These are phyloP conservation scores for Rhododendron ovatum DNA, from an alignment of 148 eudicot species.

Conservation along the genomic window DNA sequence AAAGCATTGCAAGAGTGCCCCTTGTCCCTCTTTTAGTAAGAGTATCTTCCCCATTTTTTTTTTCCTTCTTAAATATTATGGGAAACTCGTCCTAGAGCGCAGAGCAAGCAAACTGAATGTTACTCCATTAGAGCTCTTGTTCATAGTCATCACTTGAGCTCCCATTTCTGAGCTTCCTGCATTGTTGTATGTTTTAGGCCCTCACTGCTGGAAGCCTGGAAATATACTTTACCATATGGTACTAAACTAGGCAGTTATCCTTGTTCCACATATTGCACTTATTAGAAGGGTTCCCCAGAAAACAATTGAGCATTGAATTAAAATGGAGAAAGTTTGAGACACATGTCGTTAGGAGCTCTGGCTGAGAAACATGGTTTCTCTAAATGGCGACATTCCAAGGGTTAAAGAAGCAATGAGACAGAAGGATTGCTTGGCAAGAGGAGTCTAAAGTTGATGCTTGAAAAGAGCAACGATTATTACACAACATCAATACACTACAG, in stretches of 20 bases:
- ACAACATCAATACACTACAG: neutral
- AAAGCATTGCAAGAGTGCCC: conserved; percentile 1
- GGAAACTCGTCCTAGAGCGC: neutral
- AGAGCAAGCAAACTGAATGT: neutral
- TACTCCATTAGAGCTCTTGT: neutral
- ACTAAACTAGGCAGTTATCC: neutral
- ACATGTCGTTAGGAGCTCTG: neutral
- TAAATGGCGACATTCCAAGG: neutral
- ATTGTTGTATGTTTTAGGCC: neutral
- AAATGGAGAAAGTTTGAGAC: neutral
- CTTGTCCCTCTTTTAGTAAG: neutral
- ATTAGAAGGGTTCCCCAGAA: neutral
- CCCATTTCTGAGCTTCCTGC: neutral
- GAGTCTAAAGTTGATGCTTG: neutral
- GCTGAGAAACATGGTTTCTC: neutral
- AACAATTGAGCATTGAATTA: neutral
- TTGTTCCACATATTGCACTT: neutral
- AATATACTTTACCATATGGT: neutral
- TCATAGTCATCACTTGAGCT: neutral
- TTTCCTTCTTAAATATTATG: neutral
- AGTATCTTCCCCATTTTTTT: neutral
- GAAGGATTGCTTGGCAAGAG: neutral
- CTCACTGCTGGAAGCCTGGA: neutral
- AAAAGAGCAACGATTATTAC: neutral
- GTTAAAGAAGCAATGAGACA: neutral